Conservation (phyloP, 1,139 yeast genomes). For the Zhuliangozyma blackwelliae region DNA sequence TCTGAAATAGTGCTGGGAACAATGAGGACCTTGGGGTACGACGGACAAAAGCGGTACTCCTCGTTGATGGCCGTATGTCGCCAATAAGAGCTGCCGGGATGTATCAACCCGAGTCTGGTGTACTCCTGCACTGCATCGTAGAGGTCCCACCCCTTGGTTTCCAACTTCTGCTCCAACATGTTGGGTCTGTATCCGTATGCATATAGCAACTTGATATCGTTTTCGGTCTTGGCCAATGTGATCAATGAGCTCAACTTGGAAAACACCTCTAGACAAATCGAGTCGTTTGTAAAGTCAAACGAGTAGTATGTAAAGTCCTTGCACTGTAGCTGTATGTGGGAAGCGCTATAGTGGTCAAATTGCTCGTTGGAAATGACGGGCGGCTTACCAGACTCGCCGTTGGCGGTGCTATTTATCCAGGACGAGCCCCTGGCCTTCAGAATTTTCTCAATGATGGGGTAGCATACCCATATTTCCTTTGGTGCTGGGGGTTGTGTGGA, state of each 20-base stretch:
- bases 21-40: slow-evolving; percentile 67
- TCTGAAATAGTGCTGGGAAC: slow-evolving; percentile 79
- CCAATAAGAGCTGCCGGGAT: slow-evolving; percentile 44
- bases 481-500: slow-evolving; percentile 16
- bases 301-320: slow-evolving; percentile 86
- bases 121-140: slow-evolving; percentile 66
- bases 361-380: slow-evolving; percentile 5
- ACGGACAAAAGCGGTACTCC: slow-evolving; percentile 63
- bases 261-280: slow-evolving; percentile 65
- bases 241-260: slow-evolving; percentile 67
- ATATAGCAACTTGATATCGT: slow-evolving; percentile 41
- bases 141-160: slow-evolving; percentile 64
- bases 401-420: slow-evolving; percentile 17
- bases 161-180: slow-evolving; percentile 57
- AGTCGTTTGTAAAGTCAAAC: slow-evolving; percentile 62
- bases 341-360: slow-evolving; percentile 45
- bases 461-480: slow-evolving; percentile 87
- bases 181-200: slow-evolving; percentile 49
- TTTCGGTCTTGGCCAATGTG: slow-evolving; percentile 28
- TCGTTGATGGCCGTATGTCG: slow-evolving; percentile 61
- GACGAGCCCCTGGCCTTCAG: slow-evolving; percentile 56
- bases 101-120: slow-evolving; percentile 52
- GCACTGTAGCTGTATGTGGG: slow-evolving; percentile 65
- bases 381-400: slow-evolving; percentile 1
- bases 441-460: slow-evolving; percentile 75